Conservation (phyloP, 768 basidiomycete species). For the Calocybe gangraenosa region DNA sequence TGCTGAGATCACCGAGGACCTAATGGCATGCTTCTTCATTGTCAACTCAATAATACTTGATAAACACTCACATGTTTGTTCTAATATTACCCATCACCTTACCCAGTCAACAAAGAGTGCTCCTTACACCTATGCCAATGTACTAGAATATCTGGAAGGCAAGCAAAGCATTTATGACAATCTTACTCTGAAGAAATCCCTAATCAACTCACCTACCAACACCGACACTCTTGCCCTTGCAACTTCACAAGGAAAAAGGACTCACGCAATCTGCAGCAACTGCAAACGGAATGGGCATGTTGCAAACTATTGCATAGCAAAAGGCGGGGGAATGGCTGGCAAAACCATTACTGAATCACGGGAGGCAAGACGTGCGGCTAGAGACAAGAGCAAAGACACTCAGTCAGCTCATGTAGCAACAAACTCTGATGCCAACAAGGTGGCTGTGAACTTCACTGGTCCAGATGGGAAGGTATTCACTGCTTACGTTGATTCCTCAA, state of each 20-base stretch:
- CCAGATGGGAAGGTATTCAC: slow-evolving; percentile 2
- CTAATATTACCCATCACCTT: too few species aligned
- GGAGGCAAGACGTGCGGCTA: neutral
- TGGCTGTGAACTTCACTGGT: neutral
- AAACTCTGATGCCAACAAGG: neutral
- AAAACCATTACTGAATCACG: slow-evolving; percentile 14
- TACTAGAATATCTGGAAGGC: too few species aligned
- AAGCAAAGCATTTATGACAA: neutral
- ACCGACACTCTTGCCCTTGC: neutral
- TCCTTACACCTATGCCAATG: too few species aligned
- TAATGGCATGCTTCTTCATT: too few species aligned
- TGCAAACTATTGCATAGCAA: slow-evolving; percentile 15
- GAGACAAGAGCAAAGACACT: neutral
- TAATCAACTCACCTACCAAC: neutral
- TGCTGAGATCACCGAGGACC: too few species aligned
- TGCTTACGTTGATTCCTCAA: neutral
- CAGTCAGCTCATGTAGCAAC: neutral
- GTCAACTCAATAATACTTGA: too few species aligned
- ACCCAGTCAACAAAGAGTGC: too few species aligned
- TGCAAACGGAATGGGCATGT: slow-evolving; percentile 6
- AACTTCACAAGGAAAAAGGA: too few species aligned
- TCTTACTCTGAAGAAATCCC: neutral
- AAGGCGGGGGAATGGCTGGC: slow-evolving; percentile 22
- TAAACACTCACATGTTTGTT: too few species aligned
- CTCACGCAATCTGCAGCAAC: too few species aligned